Conservation (phyloP, 1,284 basidiomycete genomes). For the Amylostereum areolatum region DNA sequence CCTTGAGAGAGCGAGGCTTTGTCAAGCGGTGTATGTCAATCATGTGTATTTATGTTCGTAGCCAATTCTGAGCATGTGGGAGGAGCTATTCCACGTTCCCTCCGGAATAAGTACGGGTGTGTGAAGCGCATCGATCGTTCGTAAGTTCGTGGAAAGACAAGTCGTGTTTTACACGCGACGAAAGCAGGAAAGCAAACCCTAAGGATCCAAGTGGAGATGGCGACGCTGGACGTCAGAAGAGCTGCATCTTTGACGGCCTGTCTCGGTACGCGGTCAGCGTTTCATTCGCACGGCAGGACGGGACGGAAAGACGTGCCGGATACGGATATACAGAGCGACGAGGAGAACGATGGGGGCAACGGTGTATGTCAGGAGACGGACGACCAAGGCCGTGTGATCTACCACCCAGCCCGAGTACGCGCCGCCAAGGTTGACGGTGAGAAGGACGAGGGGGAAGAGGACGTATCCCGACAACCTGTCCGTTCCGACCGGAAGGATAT, state of each 20-base stretch:
- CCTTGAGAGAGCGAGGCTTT: too few relatives aligned
- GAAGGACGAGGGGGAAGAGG: conserved; percentile 46
- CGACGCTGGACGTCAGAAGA: background rate
- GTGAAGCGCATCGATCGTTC: too few relatives aligned
- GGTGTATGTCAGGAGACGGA: conserved; percentile 47
- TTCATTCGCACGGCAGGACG: too few relatives aligned
- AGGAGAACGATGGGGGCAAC: conserved; percentile 36
- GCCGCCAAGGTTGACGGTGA: conserved; percentile 59
- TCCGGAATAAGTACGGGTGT: too few relatives aligned
- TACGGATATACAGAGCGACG: conserved; percentile 6
- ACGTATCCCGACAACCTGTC: conserved; percentile 60
- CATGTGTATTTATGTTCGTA: too few relatives aligned
- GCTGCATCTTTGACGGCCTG: conserved; percentile 12
- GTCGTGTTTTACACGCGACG: too few relatives aligned
- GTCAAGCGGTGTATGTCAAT: too few relatives aligned
- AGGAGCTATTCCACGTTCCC: too few relatives aligned
- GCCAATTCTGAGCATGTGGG: too few relatives aligned
- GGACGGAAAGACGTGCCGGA: conserved; percentile 4
- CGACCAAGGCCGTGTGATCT: conserved; percentile 27
- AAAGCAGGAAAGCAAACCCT: too few relatives aligned
- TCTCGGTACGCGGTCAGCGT: background rate
- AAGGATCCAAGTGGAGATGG: too few relatives aligned
- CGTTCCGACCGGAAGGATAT: background rate
- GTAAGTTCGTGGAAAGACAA: too few relatives aligned
- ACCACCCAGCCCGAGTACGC: conserved; percentile 54